Conservation (phyloP, 495 filamentous ascomycete genomes). For the Neurospora sp. region DNA sequence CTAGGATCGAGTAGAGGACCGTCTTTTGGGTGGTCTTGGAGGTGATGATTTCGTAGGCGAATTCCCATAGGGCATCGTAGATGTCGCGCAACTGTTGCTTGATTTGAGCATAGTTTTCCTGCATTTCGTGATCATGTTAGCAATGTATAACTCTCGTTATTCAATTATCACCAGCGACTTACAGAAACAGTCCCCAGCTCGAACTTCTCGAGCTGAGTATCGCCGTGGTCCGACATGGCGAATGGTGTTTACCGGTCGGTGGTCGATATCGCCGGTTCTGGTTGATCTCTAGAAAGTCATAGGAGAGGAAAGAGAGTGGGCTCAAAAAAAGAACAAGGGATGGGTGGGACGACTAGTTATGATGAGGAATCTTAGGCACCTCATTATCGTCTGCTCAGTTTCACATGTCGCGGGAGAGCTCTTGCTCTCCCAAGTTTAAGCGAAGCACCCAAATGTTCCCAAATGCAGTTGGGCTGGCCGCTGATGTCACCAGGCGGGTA, state of each 20-base stretch:
- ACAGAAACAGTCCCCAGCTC: neutral
- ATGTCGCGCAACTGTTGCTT: constrained; percentile 17
- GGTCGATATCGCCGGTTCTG: neutral
- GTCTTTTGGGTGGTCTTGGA: constrained; percentile 59
- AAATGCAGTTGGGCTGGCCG: neutral
- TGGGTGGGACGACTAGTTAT: neutral
- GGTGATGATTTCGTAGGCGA: constrained; percentile 23
- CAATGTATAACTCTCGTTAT: neutral
- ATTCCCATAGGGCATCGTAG: constrained; percentile 25
- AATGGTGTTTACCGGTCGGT: neutral
- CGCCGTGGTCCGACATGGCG: neutral
- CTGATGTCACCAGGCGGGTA: neutral
- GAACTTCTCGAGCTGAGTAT: neutral
- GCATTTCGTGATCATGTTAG: neutral
- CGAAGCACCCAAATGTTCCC: neutral
- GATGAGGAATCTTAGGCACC: neutral
- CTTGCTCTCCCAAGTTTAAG: neutral
- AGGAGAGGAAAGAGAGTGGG: neutral
- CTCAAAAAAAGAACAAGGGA: neutral
- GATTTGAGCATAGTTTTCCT: neutral
- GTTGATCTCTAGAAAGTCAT: neutral
- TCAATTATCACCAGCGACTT: neutral
- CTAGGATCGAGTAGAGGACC: constrained; percentile 61
- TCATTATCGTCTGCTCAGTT: neutral
- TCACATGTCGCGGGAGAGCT: neutral